These are phyloP conservation scores for Chaetomiaceae sp. DNA, from an alignment of 2,329 filamentous ascomycete species.

Conservation along the genomic window DNA sequence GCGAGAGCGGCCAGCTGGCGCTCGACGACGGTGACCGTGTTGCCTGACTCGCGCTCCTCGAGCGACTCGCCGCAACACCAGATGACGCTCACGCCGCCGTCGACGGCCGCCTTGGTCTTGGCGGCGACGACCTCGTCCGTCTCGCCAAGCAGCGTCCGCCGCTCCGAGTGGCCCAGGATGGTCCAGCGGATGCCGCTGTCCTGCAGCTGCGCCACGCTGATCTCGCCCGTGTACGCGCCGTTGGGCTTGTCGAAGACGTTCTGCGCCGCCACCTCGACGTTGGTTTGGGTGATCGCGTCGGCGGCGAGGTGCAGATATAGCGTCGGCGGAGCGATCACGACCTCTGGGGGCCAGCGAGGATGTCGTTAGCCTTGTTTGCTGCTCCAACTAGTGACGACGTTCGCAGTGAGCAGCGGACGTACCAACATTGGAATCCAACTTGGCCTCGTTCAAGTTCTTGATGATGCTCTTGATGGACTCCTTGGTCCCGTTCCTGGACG, in stretches of 20 bases:
- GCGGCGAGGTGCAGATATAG: conserved; percentile 87
- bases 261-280: conserved; percentile 84
- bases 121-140: conserved; percentile 75
- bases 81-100: conserved; percentile 83
- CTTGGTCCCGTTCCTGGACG: conserved; percentile 82
- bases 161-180: conserved; percentile 91
- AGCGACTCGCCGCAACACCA: conserved; percentile 96
- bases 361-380: conserved; percentile 3
- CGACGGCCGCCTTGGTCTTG: conserved; percentile 91
- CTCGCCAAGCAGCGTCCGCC: conserved; percentile 84
- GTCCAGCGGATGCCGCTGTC: conserved; percentile 86
- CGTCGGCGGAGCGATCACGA: conserved; percentile 85
- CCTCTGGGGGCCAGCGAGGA: too few species aligned
- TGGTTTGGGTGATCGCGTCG: conserved; percentile 61
- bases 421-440: conserved; percentile 71
- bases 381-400: background rate
- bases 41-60: conserved; percentile 78
- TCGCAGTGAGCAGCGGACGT: conserved; percentile 30
- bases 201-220: conserved; percentile 84
- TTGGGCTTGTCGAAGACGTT: conserved; percentile 97
- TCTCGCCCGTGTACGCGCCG: conserved; percentile 95
- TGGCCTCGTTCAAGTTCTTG: conserved; percentile 77
- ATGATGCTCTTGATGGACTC: conserved; percentile 89
- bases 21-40: conserved; percentile 82
- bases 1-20: conserved; percentile 76